Evolutionary conservation across 257 asterid genomes (phyloP).

Genomic region (Solanum peruvianum): DNA sequence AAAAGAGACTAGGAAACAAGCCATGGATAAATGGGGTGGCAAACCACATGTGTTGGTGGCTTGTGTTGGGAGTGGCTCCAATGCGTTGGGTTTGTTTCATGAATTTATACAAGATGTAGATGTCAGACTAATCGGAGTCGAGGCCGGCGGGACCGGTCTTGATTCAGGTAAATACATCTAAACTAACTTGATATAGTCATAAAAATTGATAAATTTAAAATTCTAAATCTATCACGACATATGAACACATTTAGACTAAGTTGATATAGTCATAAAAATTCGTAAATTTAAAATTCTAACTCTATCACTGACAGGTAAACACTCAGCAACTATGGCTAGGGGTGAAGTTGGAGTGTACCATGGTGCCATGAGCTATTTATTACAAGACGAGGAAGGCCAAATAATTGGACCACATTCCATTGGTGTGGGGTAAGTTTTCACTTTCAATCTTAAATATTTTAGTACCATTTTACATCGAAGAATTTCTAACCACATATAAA

Average conservation of each 20-base stretch:
- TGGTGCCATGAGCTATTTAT: constrained; percentile 58
- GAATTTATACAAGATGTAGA: constrained; percentile 54
- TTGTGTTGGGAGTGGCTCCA: constrained; percentile 69
- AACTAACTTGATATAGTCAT: fast-evolving
- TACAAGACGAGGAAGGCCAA: constrained; percentile 49
- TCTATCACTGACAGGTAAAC: background rate
- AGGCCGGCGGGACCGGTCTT: constrained; percentile 52
- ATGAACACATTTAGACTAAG: background rate
- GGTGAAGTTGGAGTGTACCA: constrained; percentile 69
- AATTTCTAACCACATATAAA: background rate
- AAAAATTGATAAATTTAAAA: no score
- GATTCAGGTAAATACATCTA: background rate
- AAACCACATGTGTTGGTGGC: constrained; percentile 68
- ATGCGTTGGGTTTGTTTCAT: constrained; percentile 70
- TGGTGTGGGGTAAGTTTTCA: background rate
- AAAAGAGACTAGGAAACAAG: constrained; percentile 61
- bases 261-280: no score
- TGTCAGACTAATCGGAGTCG: constrained; percentile 61
- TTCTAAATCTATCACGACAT: background rate
- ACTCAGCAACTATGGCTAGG: constrained; percentile 51
- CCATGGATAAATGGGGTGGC: constrained; percentile 57
- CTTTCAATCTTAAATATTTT: background rate
- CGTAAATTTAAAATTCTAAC: no score
- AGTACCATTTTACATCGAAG: no score
- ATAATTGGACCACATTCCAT: background rate